Base-by-base conservation (phyloP, 371 early-diverging fungal species). In the Circinella umbellata region DNA sequence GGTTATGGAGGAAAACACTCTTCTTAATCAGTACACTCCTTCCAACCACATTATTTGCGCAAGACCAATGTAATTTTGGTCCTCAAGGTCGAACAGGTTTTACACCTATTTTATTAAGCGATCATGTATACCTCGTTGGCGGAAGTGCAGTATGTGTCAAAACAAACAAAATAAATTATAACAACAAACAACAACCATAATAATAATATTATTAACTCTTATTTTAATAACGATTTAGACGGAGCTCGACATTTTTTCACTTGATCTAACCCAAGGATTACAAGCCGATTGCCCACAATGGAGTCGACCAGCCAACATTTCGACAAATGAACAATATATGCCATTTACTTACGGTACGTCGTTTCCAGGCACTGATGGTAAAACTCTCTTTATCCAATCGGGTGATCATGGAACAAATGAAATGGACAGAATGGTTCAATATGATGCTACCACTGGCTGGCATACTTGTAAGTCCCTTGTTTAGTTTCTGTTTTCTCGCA, bases 341-440 rank as follows among this genome's bases (percentile, higher is more conserved):
- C 69, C 73, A 17, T 73, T 61, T 65, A 64, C 66, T 51, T 66
- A 73, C 51, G 73, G 69, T 18, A 66, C 66, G 34, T 64, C 65
- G 14, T 73, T 69, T 55, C 51, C 55, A 37, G 59, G 57, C 35
- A 27, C 57, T 6, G 54, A 47, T 42, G 59, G 59, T n/a, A 55
- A 42, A 7, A 63, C 63, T n/a, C n/a, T 73, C 10, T 65, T 36
- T 55, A 54, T 65, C 1, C 73, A 73, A 47, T 47, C 73, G 38
- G 73, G 69, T 38, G 72, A 71, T 60, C 49, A 63, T 53, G 65
- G 63, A 8, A 39, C 69, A 15, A 38, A 14, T 14, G 36, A 42
- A 49, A 67, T 61, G 62, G 49, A 36, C 34, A 46, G 49, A 38
- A 48, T 69, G 38, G 61, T 65, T 17, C 36, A 35, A 15, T 64